Conservation (phyloP, 768 basidiomycete genomes). For the Boletus sp. region DNA sequence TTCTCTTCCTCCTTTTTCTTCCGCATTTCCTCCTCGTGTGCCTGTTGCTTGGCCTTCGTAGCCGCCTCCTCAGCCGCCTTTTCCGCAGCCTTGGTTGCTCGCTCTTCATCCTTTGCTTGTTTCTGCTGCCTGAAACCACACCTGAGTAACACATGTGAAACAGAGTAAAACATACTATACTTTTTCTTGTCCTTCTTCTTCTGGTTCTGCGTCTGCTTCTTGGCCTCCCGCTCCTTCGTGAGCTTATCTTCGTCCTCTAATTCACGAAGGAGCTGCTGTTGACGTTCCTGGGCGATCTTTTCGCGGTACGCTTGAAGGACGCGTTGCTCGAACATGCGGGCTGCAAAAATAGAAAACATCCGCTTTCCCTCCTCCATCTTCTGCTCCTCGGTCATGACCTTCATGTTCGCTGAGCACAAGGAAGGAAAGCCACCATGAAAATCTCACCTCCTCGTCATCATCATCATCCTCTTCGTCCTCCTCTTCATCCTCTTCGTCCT, state of each 20-base stretch:
- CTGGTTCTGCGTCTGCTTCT: conserved; percentile 91
- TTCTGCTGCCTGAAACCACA: conserved; percentile 72
- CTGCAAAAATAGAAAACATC: conserved; percentile 99
- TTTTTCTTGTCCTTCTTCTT: conserved; percentile 99
- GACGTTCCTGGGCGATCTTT: conserved; percentile 93
- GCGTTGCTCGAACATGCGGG: conserved; percentile 98
- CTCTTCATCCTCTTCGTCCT: conserved; percentile 64
- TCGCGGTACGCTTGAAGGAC: conserved; percentile 96
- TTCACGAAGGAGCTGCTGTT: conserved; percentile 88
- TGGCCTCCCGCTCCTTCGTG: conserved; percentile 83
- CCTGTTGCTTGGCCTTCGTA: conserved; percentile 68
- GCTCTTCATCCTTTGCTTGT: conserved; percentile 88
- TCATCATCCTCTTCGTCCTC: conserved; percentile 59
- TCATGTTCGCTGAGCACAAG: conserved; percentile 10
- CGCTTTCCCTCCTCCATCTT: conserved; percentile 99
- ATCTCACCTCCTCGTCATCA: conserved; percentile 46
- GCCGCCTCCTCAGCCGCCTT: conserved; percentile 86
- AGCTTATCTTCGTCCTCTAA: conserved; percentile 93
- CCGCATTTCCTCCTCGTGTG: conserved; percentile 76
- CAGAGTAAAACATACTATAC: conserved; percentile 43
- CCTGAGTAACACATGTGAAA: conserved; percentile 3
- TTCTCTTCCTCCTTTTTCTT: conserved; percentile 88
- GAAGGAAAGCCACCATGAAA: conserved; percentile 2
- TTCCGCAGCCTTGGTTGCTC: conserved; percentile 78
- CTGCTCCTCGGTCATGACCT: conserved; percentile 92